Conservation (phyloP, 352 stramenopile genomes). For the Blastocystis sp. region DNA sequence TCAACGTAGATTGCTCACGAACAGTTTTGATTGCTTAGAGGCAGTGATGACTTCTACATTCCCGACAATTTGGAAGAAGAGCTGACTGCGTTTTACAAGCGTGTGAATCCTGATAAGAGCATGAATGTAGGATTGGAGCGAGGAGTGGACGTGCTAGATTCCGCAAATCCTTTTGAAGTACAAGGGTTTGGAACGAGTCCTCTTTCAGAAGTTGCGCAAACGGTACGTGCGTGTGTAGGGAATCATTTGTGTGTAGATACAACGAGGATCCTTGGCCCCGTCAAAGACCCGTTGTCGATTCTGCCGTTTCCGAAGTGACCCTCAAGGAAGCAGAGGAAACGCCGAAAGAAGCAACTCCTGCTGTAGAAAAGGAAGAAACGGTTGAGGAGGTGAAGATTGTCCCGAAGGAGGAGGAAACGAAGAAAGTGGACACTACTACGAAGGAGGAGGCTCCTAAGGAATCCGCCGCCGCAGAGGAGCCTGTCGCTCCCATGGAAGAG, state of each 20-base stretch:
- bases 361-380: not conserved
- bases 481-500: no score
- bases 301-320: no score
- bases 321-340: no score
- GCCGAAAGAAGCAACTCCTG: no score
- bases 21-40: not conserved
- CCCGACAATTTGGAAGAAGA: constrained; percentile 23
- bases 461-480: not conserved
- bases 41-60: not conserved
- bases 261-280: constrained; percentile 25
- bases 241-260: not conserved
- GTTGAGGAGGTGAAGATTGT: not conserved
- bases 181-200: not conserved
- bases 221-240: not conserved
- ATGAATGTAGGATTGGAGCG: not conserved
- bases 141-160: not conserved
- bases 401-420: not conserved
- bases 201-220: constrained; percentile 18
- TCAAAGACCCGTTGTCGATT: not conserved
- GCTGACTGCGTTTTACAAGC: constrained; percentile 4
- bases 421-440: not conserved
- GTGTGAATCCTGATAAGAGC: constrained; percentile 23
- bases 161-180: not conserved
- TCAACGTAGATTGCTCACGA: not conserved
- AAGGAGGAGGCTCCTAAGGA: not conserved